These are phyloP conservation scores for Stygiomarasmius scandens DNA, from an alignment of 1,284 basidiomycete species.

Conservation along the genomic window DNA sequence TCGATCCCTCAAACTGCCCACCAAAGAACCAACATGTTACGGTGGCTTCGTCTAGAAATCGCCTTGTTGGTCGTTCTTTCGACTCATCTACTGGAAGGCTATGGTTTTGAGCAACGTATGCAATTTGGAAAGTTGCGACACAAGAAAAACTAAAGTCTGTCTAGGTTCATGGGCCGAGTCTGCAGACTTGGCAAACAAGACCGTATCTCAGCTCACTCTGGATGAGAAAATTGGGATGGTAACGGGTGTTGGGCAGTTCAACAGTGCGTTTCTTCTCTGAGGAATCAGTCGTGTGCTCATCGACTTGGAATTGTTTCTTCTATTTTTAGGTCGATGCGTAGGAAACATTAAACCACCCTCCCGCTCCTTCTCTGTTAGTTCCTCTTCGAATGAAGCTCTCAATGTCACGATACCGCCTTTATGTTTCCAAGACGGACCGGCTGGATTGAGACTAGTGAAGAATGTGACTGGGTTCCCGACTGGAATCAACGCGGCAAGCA, in stretches of 20 bases:
- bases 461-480: conserved; percentile 59
- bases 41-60: too few species aligned
- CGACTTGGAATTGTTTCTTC: too few species aligned
- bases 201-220: conserved; percentile 41
- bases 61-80: too few species aligned
- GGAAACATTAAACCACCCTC: conserved; percentile 54
- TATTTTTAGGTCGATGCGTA: conserved; percentile 58
- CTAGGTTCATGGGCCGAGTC: conserved; percentile 51
- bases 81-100: too few species aligned
- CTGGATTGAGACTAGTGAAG: conserved; percentile 50
- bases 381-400: conserved; percentile 8
- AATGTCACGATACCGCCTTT: conserved; percentile 44
- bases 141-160: too few species aligned
- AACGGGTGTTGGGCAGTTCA: conserved; percentile 50
- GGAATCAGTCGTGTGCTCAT: not conserved
- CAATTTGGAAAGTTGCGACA: too few species aligned
- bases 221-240: conserved; percentile 54
- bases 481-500: conserved; percentile 58
- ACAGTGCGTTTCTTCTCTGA: conserved; percentile 30
- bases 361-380: conserved; percentile 27
- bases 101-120: too few species aligned
- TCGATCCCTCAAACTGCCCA: too few species aligned
- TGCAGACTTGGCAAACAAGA: conserved; percentile 38
- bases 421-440: conserved; percentile 60
- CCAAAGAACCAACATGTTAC: too few species aligned